Conservation (phyloP, 345 rosid genomes). For the Excoecaria cochinchinensis region DNA sequence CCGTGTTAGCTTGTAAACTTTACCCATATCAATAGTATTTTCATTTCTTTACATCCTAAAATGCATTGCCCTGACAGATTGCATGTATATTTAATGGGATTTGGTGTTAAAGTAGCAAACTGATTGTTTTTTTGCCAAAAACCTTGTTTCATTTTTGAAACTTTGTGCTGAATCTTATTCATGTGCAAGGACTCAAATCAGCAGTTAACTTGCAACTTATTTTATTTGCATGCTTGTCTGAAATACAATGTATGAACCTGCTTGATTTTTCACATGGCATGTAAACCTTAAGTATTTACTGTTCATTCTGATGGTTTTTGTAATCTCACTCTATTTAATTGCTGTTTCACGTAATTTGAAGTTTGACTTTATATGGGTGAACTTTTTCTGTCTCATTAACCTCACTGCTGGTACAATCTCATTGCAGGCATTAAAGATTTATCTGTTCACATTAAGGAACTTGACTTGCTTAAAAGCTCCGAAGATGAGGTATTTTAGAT, state of each 20-base stretch:
- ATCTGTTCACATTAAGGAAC: slow-evolving; percentile 46
- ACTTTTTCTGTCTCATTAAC: neutral
- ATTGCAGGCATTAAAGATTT: slow-evolving; percentile 65
- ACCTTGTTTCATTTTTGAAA: neutral
- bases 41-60: neutral
- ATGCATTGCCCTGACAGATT: neutral
- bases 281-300: neutral
- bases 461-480: slow-evolving; percentile 56
- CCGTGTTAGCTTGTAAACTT: neutral
- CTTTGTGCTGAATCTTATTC: neutral
- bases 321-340: neutral
- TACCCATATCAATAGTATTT: neutral
- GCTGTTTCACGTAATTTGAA: slow-evolving; percentile 1
- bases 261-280: neutral
- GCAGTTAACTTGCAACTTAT: neutral
- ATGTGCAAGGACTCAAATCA: neutral
- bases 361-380: neutral
- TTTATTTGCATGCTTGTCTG: neutral
- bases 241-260: neutral
- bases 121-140: neutral
- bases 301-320: neutral
- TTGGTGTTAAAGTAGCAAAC: neutral
- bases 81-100: neutral
- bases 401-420: neutral
- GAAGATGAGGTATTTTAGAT: slow-evolving; percentile 65